These are phyloP conservation scores for Saccharum spontaneum DNA, from an alignment of 176 grass and related monocot genomes.

Conservation along the genomic window DNA sequence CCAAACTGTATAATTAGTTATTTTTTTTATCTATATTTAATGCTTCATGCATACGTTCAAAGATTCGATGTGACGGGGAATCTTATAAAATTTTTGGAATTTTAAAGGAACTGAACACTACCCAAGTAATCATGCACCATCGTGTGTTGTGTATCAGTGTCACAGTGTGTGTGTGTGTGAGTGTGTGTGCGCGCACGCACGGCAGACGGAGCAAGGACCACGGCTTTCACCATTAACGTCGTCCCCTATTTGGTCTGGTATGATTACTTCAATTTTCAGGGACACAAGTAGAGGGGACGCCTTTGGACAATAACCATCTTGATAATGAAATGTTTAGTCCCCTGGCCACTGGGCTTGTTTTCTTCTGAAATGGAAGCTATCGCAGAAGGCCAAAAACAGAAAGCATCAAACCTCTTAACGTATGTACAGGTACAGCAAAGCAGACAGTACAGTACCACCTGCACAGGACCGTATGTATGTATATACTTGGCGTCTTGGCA, in stretches of 20 bases:
- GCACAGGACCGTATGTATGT: not conserved
- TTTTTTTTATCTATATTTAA: no score
- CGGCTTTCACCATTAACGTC: not conserved
- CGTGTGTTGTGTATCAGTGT: not conserved
- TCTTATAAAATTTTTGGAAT: no score
- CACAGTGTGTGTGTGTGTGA: not conserved
- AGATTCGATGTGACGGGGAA: no score
- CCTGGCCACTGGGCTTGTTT: not conserved
- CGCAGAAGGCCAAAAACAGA: not conserved
- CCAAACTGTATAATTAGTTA: no score
- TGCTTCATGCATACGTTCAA: no score
- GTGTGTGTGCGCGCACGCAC: no score
- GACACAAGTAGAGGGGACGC: no score
- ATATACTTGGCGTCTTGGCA: not conserved
- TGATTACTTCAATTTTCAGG: not conserved
- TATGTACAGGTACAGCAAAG: constrained; percentile 6
- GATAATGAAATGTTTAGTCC: not conserved
- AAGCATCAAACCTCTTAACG: not conserved
- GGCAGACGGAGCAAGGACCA: not conserved
- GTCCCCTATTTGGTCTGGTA: not conserved
- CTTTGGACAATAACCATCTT: not conserved
- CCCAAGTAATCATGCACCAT: constrained; percentile 12
- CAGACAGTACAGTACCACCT: constrained; percentile 28
- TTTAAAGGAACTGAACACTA: no score
- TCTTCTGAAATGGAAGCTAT: not conserved